Evolutionary conservation across 164 flowering plant species (phyloP).

Genomic region (Macadamia integrifolia): DNA sequence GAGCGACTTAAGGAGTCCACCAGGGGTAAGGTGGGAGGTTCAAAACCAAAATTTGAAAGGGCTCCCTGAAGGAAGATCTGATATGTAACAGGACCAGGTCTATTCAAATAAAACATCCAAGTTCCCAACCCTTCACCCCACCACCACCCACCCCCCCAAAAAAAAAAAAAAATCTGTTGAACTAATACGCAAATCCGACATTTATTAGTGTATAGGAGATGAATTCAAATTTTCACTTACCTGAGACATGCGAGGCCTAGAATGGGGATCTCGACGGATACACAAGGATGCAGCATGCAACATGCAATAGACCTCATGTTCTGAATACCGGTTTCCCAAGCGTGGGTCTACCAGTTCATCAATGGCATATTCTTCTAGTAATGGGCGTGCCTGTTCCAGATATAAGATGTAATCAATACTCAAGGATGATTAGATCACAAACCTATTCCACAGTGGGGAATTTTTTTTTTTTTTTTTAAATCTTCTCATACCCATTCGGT

Average conservation of each 20-base stretch:
- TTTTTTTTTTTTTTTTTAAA: too few relatives aligned
- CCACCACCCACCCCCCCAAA: too few relatives aligned
- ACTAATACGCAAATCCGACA: too few relatives aligned
- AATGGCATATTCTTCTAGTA: slow-evolving; percentile 53
- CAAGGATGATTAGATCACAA: neutral
- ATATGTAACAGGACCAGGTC: neutral
- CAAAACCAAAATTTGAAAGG: too few relatives aligned
- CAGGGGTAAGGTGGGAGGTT: too few relatives aligned
- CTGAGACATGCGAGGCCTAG: slow-evolving; percentile 97
- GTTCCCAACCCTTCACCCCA: too few relatives aligned
- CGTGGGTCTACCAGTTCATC: slow-evolving; percentile 71
- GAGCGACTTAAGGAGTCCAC: too few relatives aligned
- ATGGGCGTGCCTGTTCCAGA: slow-evolving; percentile 73
- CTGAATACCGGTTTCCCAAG: slow-evolving; percentile 40
- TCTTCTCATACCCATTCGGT: slow-evolving; percentile 72
- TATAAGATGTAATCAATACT: slow-evolving; percentile 4
- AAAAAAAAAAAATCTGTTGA: too few relatives aligned
- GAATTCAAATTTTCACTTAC: slow-evolving; percentile 23
- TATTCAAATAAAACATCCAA: neutral
- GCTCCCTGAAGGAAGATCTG: too few relatives aligned
- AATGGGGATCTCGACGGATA: slow-evolving; percentile 66
- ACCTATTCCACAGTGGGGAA: too few relatives aligned
- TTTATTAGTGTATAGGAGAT: neutral
- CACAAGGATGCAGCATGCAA: slow-evolving; percentile 79
- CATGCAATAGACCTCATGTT: slow-evolving; percentile 61